Evolutionary conservation across 148 eudicot genomes (phyloP), one percentile per base, ranked within the genome.

Genomic region (Rhododendron ferrugineum): DNA sequence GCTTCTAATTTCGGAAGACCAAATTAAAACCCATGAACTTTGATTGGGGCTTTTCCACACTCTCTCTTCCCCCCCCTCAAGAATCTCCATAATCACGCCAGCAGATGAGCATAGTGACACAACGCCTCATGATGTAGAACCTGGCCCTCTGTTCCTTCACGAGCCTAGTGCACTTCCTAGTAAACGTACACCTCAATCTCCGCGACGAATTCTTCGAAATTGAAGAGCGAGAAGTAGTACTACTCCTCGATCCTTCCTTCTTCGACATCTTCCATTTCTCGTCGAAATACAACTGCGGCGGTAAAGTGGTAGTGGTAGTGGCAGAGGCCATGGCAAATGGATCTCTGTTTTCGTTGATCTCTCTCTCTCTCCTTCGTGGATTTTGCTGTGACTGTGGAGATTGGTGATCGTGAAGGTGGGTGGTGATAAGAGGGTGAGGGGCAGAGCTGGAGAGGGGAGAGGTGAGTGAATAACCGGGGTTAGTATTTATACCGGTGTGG

Each of bases 141-240:
- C 93, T 90, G 11, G 98, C 98, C 30, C 98, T 90, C 62, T 96
- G 98, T 78, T 96, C 94, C 68, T 93, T 92, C 15, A 94, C 98
- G 23, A 96, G 92, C 44, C 90, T 85, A 0, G 95, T 90, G 68
- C 98, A 96, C 88, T 93, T 96, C 50, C 94, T 90, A 2, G 93
- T 87, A 73, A 94, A 93, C 78, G 94, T 86, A 88, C 95, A 93
- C 84, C 90, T 88, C 20, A 34, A 70, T 79, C 88, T 90, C 87
- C 88, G 91, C 54, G 91, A 85, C 42, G 91, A 85, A 83, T 83
- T 87, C 83, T 87, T 88, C 72, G 68, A 81, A 0, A 88, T 13
- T n/a, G 91, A 87, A 9, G 93, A 92, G 16, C 66, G 52, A 72
- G 37, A 30, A 13, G 80, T 68, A n/a, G 72, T 66, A 66, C 32